Conservation (phyloP, 2,329 filamentous ascomycete species). For the Chrysosphaeria jannelii region DNA sequence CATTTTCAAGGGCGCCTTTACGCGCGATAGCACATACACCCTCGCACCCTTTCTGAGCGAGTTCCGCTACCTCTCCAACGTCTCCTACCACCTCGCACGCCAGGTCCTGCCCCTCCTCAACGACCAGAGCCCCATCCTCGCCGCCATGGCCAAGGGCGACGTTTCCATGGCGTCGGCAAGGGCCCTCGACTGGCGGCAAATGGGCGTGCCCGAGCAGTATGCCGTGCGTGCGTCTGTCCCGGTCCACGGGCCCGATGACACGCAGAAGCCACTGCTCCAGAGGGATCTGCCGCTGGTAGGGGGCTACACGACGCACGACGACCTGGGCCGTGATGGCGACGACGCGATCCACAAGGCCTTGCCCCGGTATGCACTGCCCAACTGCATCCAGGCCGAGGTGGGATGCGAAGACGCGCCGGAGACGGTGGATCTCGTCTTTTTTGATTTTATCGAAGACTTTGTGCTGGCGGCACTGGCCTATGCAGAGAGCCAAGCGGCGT, state of each 20-base stretch:
- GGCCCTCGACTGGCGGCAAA: conserved; percentile 13
- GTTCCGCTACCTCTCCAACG: conserved; percentile 47
- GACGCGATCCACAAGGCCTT: conserved; percentile 61
- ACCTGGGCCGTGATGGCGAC: conserved; percentile 57
- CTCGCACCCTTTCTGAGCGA: conserved; percentile 67
- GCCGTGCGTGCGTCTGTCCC: not conserved
- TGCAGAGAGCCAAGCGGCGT: conserved; percentile 10
- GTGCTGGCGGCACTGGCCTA: conserved; percentile 35
- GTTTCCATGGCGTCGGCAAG: not conserved
- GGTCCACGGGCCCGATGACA: not conserved
- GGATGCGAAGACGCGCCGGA: conserved; percentile 28
- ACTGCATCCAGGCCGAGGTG: conserved; percentile 45
- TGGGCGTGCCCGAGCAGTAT: conserved; percentile 20
- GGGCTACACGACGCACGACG: conserved; percentile 77
- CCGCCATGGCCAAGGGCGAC: conserved; percentile 5
- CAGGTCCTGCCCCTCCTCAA: conserved; percentile 33
- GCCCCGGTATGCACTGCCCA: conserved; percentile 48
- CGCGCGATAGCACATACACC: conserved; percentile 58
- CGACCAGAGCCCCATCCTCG: conserved; percentile 18
- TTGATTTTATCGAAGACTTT: conserved; percentile 72
- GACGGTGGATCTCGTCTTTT: conserved; percentile 63
- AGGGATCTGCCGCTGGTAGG: conserved; percentile 15
- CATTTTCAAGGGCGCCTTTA: conserved; percentile 78
- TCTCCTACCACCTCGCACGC: conserved; percentile 47
- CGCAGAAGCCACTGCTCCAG: conserved; percentile 1